Conservation (phyloP, 2,329 filamentous ascomycete species). For the Orbilia blumenaviensis region DNA sequence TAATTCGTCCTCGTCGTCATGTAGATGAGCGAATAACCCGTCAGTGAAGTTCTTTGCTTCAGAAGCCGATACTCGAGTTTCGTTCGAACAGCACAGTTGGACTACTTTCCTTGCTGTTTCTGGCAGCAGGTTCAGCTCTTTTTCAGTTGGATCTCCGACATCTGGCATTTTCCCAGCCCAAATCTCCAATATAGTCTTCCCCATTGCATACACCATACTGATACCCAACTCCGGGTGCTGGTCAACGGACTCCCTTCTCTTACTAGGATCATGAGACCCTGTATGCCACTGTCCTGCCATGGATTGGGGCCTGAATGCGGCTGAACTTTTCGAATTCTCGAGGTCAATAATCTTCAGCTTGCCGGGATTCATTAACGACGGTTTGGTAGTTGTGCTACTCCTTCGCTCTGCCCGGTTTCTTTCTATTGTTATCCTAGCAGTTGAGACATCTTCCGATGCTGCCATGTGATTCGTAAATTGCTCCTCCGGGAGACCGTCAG, state of each 20-base stretch:
- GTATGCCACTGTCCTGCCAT: constrained; percentile 22
- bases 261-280: background rate
- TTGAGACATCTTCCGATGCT: constrained; percentile 19
- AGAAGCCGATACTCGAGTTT: constrained; percentile 20
- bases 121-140: constrained; percentile 8
- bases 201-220: constrained; percentile 52
- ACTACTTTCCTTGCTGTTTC: constrained; percentile 33
- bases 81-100: constrained; percentile 27
- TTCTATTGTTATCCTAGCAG: constrained; percentile 13
- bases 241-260: constrained; percentile 29
- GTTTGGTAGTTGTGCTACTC: constrained; percentile 40
- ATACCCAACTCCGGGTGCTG: constrained; percentile 39
- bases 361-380: constrained; percentile 40
- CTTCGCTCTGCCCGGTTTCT: constrained; percentile 27
- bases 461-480: constrained; percentile 34
- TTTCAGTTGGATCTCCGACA: constrained; percentile 24
- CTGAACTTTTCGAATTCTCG: constrained; percentile 44
- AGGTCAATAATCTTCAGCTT: constrained; percentile 50
- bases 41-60: constrained; percentile 15
- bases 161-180: constrained; percentile 29
- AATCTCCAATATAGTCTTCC: constrained; percentile 50
- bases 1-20: constrained; percentile 21
- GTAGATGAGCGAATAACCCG: constrained; percentile 21
- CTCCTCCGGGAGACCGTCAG: constrained; percentile 41
- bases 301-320: constrained; percentile 18